phyloP scores from a whole-genome alignment of 345 rosid genomes.

The Camelina neglecta region DNA sequence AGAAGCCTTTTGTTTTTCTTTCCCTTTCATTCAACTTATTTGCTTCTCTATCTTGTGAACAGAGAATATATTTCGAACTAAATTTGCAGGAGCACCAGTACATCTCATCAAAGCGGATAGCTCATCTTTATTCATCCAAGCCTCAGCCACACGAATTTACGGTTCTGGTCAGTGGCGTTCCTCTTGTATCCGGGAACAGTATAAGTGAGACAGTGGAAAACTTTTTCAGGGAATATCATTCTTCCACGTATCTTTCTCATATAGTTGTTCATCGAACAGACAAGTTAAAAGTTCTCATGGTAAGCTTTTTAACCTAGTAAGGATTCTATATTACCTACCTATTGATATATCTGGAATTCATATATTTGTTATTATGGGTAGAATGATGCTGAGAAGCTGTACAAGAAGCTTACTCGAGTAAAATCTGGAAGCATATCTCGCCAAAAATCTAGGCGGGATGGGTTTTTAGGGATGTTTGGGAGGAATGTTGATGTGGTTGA shows the following conservation, averaged over 20 bases:
- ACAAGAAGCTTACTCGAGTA: conserved; percentile 58
- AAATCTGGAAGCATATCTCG: conserved; percentile 50
- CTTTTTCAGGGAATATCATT: conserved; percentile 82
- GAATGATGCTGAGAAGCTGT: conserved; percentile 72
- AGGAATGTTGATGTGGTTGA: conserved; percentile 61
- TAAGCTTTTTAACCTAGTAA: conserved; percentile 43
- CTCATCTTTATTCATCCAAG: conserved; percentile 67
- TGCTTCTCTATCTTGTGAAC: neutral
- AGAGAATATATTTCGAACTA: neutral
- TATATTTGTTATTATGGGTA: conserved; percentile 36
- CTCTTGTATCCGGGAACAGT: conserved; percentile 56
- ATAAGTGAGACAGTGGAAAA: conserved; percentile 68
- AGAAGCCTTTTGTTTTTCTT: conserved; percentile 45
- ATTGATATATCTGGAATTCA: neutral
- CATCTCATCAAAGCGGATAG: conserved; percentile 67
- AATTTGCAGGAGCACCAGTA: conserved; percentile 69
- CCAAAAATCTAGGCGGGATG: conserved; percentile 50
- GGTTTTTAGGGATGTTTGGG: conserved; percentile 77
- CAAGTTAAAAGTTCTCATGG: conserved; percentile 69
- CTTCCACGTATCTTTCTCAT: conserved; percentile 80
- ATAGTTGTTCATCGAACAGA: conserved; percentile 62
- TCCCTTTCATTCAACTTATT: conserved; percentile 10
- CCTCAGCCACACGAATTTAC: conserved; percentile 83
- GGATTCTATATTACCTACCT: neutral
- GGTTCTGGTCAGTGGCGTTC: conserved; percentile 74